Conservation (phyloP, 2,329 filamentous ascomycete genomes). For the Pseudogymnoascus sp. region DNA sequence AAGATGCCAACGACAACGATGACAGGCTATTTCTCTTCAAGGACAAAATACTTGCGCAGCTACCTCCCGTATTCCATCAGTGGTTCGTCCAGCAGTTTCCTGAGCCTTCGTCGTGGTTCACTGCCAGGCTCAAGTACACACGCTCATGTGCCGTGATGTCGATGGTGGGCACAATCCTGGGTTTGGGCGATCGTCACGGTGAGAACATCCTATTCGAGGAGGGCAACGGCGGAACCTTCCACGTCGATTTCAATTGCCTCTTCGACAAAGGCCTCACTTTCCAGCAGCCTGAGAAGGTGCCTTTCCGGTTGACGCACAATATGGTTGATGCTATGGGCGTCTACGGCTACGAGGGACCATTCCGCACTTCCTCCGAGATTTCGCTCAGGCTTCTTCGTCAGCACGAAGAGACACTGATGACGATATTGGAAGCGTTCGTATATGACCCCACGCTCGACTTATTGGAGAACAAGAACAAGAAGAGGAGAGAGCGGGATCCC, state of each 20-base stretch:
- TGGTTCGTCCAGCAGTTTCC: conserved; percentile 98
- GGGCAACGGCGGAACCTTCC: conserved; percentile 85
- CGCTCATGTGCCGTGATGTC: conserved; percentile 97
- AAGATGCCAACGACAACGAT: conserved; percentile 50
- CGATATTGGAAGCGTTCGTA: conserved; percentile 91
- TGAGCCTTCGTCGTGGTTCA: conserved; percentile 87
- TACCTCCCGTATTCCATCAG: conserved; percentile 76
- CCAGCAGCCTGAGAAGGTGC: conserved; percentile 86
- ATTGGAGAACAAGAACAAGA: conserved; percentile 58
- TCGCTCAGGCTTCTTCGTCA: conserved; percentile 77
- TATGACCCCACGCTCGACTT: conserved; percentile 96
- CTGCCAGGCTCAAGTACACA: conserved; percentile 80
- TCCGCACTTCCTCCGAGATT: conserved; percentile 82
- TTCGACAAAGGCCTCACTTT: conserved; percentile 98
- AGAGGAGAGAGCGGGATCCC: conserved; percentile 29
- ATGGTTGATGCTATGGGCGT: conserved; percentile 97
- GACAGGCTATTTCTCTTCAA: conserved; percentile 65
- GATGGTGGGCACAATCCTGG: conserved; percentile 95
- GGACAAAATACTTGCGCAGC: conserved; percentile 55
- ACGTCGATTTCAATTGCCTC: conserved; percentile 98
- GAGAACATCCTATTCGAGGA: conserved; percentile 96
- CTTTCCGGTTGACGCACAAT: conserved; percentile 95
- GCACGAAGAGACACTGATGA: conserved; percentile 95
- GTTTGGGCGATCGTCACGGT: conserved; percentile 87
- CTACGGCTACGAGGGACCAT: conserved; percentile 88